These are phyloP conservation scores for Durio zibethinus DNA, from an alignment of 345 rosid species.

Conservation along the genomic window DNA sequence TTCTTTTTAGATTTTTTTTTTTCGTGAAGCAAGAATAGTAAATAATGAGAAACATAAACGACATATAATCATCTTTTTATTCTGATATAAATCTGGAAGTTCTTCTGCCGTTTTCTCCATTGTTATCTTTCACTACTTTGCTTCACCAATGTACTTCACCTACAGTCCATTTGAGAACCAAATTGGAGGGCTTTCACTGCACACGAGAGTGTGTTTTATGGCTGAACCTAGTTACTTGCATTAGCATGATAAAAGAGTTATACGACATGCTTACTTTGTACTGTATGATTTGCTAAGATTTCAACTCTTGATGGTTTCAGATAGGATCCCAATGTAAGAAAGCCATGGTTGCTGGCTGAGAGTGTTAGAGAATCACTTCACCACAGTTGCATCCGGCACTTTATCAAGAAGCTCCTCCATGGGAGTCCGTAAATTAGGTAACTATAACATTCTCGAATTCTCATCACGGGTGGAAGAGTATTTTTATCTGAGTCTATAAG, in stretches of 20 bases:
- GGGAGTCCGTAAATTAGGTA: constrained; percentile 56
- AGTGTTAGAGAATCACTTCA: constrained; percentile 91
- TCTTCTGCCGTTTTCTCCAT: no score
- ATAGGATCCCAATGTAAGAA: constrained; percentile 87
- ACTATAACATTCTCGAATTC: constrained; percentile 44
- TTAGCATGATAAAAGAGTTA: not conserved
- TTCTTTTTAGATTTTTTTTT: no score
- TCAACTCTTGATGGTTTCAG: constrained; percentile 29
- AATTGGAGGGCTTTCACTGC: no score
- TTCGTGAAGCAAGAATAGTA: no score
- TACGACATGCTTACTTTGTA: not conserved
- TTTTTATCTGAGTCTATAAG: constrained; percentile 48
- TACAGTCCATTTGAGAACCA: no score
- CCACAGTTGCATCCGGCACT: constrained; percentile 67
- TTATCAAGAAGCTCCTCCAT: constrained; percentile 68
- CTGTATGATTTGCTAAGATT: not conserved
- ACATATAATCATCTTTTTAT: no score
- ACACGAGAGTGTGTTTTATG: no score
- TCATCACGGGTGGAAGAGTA: constrained; percentile 58
- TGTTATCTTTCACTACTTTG: not conserved
- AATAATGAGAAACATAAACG: no score
- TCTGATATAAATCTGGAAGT: no score
- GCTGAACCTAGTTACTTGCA: not conserved
- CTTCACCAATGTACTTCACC: not conserved
- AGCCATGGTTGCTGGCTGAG: constrained; percentile 76